phyloP scores from a whole-genome alignment of 1,139 yeast species.

The Pichia sp. region DNA sequence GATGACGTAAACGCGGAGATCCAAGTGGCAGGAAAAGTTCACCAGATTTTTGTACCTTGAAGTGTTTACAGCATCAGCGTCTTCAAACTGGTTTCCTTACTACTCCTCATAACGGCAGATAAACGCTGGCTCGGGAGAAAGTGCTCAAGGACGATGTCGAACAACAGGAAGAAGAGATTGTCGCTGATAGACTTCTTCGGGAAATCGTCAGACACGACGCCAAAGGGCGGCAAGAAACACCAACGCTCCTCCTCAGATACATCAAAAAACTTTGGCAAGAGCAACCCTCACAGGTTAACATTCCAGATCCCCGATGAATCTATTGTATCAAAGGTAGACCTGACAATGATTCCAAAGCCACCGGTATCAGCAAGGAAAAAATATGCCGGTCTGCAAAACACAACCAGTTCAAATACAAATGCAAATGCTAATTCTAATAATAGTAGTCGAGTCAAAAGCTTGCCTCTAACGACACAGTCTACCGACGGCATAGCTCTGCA shows the following conservation, averaged over 20 bases:
- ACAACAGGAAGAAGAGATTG: slow-evolving; percentile 14
- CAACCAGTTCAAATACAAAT: neutral
- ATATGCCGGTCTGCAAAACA: slow-evolving; percentile 2
- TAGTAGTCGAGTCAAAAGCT: neutral
- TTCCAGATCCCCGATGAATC: slow-evolving; percentile 15
- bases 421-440: neutral
- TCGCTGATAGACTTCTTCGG: slow-evolving; percentile 15
- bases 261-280: neutral
- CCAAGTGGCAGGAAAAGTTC: neutral
- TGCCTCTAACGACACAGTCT: neutral
- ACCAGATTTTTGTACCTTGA: neutral
- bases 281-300: slow-evolving; percentile 8
- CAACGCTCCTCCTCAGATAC: slow-evolving; percentile 7
- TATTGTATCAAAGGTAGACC: slow-evolving; percentile 9
- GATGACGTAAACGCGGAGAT: neutral
- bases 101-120: no score
- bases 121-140: no score
- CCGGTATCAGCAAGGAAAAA: neutral
- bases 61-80: no score
- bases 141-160: slow-evolving; percentile 4
- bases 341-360: slow-evolving; percentile 5
- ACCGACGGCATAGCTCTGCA: neutral
- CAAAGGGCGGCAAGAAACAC: neutral
- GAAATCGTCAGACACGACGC: slow-evolving; percentile 8
- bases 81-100: no score